Conservation (phyloP, 345 rosid genomes). For the Jatropha curcas region DNA sequence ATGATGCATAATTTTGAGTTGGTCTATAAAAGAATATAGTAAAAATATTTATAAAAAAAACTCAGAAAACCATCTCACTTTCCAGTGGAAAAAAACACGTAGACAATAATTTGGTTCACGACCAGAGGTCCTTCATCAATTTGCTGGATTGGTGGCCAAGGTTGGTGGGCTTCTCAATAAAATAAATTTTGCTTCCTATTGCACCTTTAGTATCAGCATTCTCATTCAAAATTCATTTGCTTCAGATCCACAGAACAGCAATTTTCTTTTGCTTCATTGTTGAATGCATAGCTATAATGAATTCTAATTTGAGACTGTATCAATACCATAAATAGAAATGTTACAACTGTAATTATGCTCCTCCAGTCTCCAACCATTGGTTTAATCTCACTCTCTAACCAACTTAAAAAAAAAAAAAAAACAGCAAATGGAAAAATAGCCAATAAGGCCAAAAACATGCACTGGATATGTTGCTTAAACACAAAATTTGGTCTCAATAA, state of each 20-base stretch:
- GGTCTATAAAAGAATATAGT: not conserved
- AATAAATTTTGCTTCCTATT: not conserved
- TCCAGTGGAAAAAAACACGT: too few relatives aligned
- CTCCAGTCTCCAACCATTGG: constrained; percentile 1
- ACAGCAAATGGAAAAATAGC: not conserved
- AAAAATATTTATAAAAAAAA: too few relatives aligned
- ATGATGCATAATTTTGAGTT: not conserved
- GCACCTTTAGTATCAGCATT: not conserved
- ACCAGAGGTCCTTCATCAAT: too few relatives aligned
- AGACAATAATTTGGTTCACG: too few relatives aligned
- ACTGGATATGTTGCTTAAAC: not conserved
- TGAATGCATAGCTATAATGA: not conserved
- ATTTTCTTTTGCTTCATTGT: not conserved
- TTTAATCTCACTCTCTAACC: not conserved
- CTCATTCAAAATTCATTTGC: not conserved
- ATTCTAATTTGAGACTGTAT: not conserved
- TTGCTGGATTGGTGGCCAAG: too few relatives aligned
- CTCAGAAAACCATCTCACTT: not conserved
- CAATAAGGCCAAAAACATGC: not conserved
- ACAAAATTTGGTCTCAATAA: not conserved
- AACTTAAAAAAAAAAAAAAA: too few relatives aligned
- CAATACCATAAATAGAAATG: not conserved
- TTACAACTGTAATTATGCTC: not conserved
- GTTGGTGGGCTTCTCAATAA: too few relatives aligned
- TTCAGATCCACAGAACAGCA: not conserved